These are phyloP conservation scores for Nemania diffusa DNA, from an alignment of 2,329 filamentous ascomycete genomes.

Conservation along the genomic window DNA sequence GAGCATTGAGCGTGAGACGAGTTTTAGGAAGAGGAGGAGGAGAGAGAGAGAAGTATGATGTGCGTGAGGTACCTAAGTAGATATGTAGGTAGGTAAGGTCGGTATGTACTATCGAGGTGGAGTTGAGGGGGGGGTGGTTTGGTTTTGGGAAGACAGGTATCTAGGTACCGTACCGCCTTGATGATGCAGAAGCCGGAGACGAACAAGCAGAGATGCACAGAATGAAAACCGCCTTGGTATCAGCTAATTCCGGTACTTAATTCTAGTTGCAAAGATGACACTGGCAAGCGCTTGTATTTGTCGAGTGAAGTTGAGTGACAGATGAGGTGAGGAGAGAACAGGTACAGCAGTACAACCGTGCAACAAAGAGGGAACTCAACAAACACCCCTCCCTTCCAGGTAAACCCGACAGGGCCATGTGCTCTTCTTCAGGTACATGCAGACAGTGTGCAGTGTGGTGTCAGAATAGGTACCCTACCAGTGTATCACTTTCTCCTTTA, in stretches of 20 bases:
- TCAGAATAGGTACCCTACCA: conserved; percentile 9
- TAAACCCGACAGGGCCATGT: conserved; percentile 35
- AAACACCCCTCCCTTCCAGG: conserved; percentile 14
- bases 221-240: not conserved
- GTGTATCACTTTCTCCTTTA: conserved; percentile 33
- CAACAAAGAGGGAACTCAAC: conserved; percentile 12
- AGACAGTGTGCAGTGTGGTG: conserved; percentile 29
- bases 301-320: conserved; percentile 12
- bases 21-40: conserved; percentile 2
- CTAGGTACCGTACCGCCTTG: no score
- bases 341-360: conserved; percentile 6
- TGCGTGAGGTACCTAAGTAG: not conserved
- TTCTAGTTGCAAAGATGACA: conserved; percentile 23
- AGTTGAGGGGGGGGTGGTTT: not conserved
- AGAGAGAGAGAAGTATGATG: conserved; percentile 1
- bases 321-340: conserved; percentile 31
- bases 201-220: not conserved
- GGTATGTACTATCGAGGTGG: not conserved
- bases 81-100: not conserved
- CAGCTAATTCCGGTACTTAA: conserved; percentile 20
- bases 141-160: not conserved
- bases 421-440: conserved; percentile 34
- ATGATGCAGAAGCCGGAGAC: not conserved
- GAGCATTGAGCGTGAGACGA: conserved; percentile 22
- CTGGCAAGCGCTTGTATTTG: conserved; percentile 16